These are phyloP conservation scores for Striga hermonthica DNA, from an alignment of 305 asterid genomes.

Conservation along the genomic window DNA sequence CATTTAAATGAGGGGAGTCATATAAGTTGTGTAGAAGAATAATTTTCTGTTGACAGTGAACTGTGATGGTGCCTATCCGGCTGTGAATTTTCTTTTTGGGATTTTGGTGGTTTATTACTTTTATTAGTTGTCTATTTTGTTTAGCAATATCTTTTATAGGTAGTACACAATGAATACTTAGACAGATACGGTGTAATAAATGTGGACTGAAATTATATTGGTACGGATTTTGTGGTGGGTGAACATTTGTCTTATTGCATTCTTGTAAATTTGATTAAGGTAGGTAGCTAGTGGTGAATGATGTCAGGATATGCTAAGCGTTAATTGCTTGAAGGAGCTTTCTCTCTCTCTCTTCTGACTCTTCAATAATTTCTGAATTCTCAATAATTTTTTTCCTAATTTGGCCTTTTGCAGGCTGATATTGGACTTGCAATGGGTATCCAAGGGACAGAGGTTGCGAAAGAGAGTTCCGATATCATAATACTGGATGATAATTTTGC, in stretches of 20 bases:
- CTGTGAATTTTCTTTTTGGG: not conserved
- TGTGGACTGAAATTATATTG: no score
- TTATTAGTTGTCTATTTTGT: not conserved
- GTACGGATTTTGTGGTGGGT: constrained; percentile 5
- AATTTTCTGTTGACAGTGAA: not conserved
- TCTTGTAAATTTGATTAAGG: not conserved
- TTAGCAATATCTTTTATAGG: not conserved
- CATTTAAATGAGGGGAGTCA: constrained; percentile 6
- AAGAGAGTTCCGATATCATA: constrained; percentile 95
- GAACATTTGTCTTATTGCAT: constrained; percentile 13
- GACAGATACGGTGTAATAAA: no score
- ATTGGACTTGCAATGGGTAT: constrained; percentile 99
- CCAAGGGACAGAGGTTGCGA: constrained; percentile 97
- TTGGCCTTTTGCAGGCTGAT: constrained; percentile 62
- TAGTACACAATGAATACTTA: no score
- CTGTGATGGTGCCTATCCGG: not conserved
- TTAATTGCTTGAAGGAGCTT: constrained; percentile 7
- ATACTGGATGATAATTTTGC: constrained; percentile 93
- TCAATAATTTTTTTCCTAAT: constrained; percentile 11
- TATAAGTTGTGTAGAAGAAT: constrained; percentile 11
- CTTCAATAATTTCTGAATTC: no score
- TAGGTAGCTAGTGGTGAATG: constrained; percentile 1
- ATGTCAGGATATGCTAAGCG: not conserved
- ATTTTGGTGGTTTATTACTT: not conserved
- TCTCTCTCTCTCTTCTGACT: constrained; percentile 7